Conservation (phyloP, 75 land plant genomes). For the Cryptomeria japonica region DNA sequence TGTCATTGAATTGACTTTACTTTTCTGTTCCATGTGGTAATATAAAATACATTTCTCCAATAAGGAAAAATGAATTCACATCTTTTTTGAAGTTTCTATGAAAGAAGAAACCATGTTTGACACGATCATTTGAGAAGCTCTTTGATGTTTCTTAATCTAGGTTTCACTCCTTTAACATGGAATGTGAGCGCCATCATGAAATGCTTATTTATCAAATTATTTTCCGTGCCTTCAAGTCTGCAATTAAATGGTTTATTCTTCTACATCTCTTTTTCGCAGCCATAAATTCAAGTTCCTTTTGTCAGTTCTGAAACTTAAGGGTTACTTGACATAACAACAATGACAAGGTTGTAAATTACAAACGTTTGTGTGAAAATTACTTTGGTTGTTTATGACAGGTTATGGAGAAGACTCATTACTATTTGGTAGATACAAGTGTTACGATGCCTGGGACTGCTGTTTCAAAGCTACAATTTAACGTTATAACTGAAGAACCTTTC, state of each 20-base stretch:
- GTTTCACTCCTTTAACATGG: background rate
- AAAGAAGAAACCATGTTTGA: background rate
- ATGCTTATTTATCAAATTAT: background rate
- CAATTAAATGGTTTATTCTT: background rate
- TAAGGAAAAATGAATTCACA: background rate
- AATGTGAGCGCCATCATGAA: background rate
- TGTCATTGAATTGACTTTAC: no score
- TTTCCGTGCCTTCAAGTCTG: background rate
- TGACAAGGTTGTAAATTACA: background rate
- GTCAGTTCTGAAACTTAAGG: constrained; percentile 1
- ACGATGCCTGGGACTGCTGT: constrained; percentile 87
- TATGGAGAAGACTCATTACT: constrained; percentile 91
- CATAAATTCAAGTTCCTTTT: background rate
- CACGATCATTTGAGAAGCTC: background rate
- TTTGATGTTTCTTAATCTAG: background rate
- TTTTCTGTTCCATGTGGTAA: background rate
- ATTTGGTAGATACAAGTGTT: constrained; percentile 86
- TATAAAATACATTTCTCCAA: no score
- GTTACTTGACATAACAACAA: background rate
- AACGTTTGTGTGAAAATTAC: background rate
- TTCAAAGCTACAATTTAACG: constrained; percentile 77
- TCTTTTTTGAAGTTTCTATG: background rate
- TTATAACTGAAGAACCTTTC: constrained; percentile 82
- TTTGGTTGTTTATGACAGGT: constrained; percentile 51
- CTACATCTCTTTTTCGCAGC: background rate